Evolutionary conservation across 1,139 yeast genomes (phyloP).

Genomic region (Yamadazyma pseudoaaseri): DNA sequence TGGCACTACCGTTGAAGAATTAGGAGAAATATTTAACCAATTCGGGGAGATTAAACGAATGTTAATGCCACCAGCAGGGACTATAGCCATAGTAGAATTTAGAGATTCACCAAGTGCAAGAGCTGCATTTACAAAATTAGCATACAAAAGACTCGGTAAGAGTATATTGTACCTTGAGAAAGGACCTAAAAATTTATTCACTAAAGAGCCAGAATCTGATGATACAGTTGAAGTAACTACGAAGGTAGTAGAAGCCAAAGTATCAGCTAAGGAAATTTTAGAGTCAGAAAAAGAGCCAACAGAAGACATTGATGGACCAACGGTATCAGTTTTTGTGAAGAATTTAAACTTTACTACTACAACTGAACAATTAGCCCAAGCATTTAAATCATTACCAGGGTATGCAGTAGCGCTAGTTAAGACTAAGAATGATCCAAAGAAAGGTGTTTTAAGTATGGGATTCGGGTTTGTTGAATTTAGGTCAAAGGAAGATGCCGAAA

Average conservation of each 20-base stretch:
- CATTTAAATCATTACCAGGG: constrained; percentile 73
- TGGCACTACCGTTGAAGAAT: constrained; percentile 77
- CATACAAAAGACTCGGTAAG: constrained; percentile 84
- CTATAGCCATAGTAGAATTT: constrained; percentile 93
- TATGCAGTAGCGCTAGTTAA: constrained; percentile 82
- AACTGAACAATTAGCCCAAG: constrained; percentile 49
- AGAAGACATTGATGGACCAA: constrained; percentile 58
- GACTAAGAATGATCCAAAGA: constrained; percentile 85
- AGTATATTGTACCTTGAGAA: constrained; percentile 86
- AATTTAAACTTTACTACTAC: constrained; percentile 87
- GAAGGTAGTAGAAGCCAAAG: constrained; percentile 32
- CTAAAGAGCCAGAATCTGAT: constrained; percentile 48
- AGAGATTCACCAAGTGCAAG: constrained; percentile 83
- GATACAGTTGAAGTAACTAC: constrained; percentile 25
- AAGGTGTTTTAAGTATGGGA: constrained; percentile 81
- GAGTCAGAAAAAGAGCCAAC: constrained; percentile 34
- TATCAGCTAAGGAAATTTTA: constrained; percentile 27
- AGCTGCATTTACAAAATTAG: constrained; percentile 82
- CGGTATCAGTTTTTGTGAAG: constrained; percentile 85
- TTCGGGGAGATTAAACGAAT: constrained; percentile 80
- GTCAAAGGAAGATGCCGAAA: constrained; percentile 72
- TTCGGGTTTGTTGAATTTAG: constrained; percentile 94
- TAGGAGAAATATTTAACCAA: constrained; percentile 76
- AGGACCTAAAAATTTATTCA: constrained; percentile 85
- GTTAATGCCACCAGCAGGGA: constrained; percentile 95